A percentile compares a stretch with the other conserved stretches of the same genome.
Conservation (phyloP, 768 basidiomycete species). For the Termitomyces sp. region DNA sequence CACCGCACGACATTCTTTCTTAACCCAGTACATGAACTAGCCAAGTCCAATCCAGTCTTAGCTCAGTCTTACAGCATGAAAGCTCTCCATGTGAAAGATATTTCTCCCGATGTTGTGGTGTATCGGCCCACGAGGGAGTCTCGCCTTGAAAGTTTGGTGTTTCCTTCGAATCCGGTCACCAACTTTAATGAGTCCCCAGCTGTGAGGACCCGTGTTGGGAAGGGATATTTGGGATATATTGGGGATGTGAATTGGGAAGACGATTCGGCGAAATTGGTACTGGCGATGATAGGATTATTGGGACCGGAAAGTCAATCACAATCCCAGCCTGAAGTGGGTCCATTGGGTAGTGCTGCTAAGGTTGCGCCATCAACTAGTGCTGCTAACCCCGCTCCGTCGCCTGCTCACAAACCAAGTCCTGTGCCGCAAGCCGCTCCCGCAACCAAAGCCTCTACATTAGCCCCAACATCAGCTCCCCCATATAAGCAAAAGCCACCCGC, state of each 20-base stretch:
- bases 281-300: constrained; percentile 29
- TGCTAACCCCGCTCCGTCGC: neutral
- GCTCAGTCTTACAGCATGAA: constrained; percentile 35
- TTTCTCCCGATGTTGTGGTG: constrained; percentile 23
- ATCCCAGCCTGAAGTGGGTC: neutral
- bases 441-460: neutral
- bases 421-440: neutral
- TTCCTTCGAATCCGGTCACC: constrained; percentile 11
- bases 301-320: neutral
- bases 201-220: constrained; percentile 23
- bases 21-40: constrained; percentile 25
- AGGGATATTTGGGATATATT: constrained; percentile 33
- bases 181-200: constrained; percentile 17
- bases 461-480: neutral
- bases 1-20: constrained; percentile 30
- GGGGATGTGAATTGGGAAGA: constrained; percentile 29
- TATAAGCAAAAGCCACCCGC: neutral
- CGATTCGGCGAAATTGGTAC: constrained; percentile 20
- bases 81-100: constrained; percentile 28
- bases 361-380: neutral
- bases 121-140: constrained; percentile 24
- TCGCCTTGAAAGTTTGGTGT: constrained; percentile 22
- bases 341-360: neutral
- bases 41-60: constrained; percentile 23
- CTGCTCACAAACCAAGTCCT: neutral